Evolutionary conservation across 2,329 filamentous ascomycete species (phyloP).

Genomic region (Stylonectria norvegica): DNA sequence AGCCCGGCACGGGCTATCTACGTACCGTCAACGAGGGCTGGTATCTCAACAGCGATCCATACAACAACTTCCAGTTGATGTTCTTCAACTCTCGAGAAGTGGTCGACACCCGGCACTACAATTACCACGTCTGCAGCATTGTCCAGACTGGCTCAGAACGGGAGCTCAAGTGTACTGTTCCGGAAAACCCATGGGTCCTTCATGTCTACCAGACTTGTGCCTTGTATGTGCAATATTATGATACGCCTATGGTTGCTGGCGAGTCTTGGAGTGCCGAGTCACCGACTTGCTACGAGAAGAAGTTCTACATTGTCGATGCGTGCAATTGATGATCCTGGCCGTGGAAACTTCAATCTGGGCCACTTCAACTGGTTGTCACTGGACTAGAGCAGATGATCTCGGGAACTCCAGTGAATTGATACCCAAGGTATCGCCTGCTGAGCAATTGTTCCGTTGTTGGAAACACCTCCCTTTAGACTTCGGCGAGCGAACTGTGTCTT

Average conservation of each 20-base stretch:
- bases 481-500: no score
- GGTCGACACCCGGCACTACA: neutral
- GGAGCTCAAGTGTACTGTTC: constrained; percentile 5
- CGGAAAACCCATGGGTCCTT: neutral
- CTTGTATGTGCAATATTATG: neutral
- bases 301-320: neutral
- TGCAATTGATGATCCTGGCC: no score
- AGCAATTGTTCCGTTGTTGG: no score
- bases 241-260: neutral
- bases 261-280: neutral
- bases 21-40: neutral
- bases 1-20: constrained; percentile 2
- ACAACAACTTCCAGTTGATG: neutral
- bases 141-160: neutral
- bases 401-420: no score
- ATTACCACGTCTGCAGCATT: constrained; percentile 1
- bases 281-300: neutral
- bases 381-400: no score
- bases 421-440: no score
- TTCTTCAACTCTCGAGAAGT: neutral
- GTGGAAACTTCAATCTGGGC: no score
- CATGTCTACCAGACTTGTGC: constrained; percentile 7
- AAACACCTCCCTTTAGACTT: no score
- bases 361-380: no score
- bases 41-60: constrained; percentile 4